Conservation (phyloP, 2,329 filamentous ascomycete species). For the Pyricularia sp. region DNA sequence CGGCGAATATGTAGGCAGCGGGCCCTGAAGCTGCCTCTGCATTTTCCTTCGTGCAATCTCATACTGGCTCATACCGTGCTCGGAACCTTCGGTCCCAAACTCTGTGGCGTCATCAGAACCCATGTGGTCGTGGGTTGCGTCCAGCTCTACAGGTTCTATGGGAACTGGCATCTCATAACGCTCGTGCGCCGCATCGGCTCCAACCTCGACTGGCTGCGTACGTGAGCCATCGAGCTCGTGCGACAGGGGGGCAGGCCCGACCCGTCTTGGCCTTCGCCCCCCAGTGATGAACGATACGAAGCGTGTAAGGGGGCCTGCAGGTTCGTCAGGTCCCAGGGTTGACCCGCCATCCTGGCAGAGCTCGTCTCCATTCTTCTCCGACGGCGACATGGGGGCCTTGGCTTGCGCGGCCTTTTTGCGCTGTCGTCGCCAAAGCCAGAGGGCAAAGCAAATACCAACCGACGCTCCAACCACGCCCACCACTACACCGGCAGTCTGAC, state of each 20-base stretch:
- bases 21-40: slow-evolving; percentile 39
- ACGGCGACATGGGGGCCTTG: slow-evolving; percentile 9
- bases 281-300: slow-evolving; percentile 34
- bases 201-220: slow-evolving; percentile 28
- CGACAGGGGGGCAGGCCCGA: background rate
- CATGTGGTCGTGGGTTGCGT: slow-evolving; percentile 29
- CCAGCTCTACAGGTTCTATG: slow-evolving; percentile 37
- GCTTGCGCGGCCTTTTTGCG: slow-evolving; percentile 17
- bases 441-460: slow-evolving; percentile 17
- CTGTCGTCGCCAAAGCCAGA: slow-evolving; percentile 22
- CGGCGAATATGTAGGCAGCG: slow-evolving; percentile 39
- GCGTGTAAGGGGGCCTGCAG: slow-evolving; percentile 25
- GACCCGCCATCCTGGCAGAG: slow-evolving; percentile 25
- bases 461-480: slow-evolving; percentile 28
- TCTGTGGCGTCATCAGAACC: slow-evolving; percentile 24
- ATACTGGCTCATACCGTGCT: slow-evolving; percentile 33
- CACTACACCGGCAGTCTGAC: slow-evolving; percentile 35
- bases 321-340: slow-evolving; percentile 22
- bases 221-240: slow-evolving; percentile 19
- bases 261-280: slow-evolving; percentile 18
- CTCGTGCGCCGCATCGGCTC: slow-evolving; percentile 33
- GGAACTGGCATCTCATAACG: slow-evolving; percentile 43
- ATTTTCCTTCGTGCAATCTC: slow-evolving; percentile 41
- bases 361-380: slow-evolving; percentile 9
- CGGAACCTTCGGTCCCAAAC: slow-evolving; percentile 27